Evolutionary conservation across 1,284 basidiomycete species (phyloP), one percentile per base, ranked within the genome.

Genomic region (Trametes versicolor): DNA sequence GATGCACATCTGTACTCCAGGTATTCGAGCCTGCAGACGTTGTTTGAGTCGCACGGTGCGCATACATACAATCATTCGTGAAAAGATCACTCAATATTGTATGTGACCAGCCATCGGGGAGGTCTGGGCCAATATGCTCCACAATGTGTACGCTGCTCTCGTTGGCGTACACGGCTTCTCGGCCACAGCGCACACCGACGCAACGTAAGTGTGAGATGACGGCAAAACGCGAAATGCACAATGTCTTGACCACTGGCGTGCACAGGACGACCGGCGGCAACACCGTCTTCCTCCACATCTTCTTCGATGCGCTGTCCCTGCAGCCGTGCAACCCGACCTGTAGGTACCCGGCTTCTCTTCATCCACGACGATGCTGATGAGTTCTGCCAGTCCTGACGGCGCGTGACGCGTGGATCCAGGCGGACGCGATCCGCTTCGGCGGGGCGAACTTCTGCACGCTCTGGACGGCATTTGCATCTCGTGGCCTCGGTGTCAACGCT

Each of bases 371-470:
- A 8, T 37, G 17, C 23, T 48, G n/a, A 43, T n/a, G 19, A 13
- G 19, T 7, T 15, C 7, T 29, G 7, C 6, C 27, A 68, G 66
- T 78, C 69, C 58, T 73, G 48, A 70, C 74, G 19, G 79, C 83
- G 4, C 83, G 85, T 56, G 77, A 83, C 64, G 84, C 84, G 4
- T 85, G 82, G 81, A 82, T 86, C 55, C 84, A 85, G 72, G 84
- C 85, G 23, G 85, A 80, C 64, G 70, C 67, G 10, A 78, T 78
- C 66, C 68, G 78, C 12, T 80, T 75, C 64, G 71, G 49, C 27
- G 79, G 79, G 41, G 73, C 77, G 17, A 76, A 79, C 69, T 68
- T 67, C 56, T 81, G 79, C 65, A 65, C 67, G n/a, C 72, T 80
- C 21, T 80, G 76, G 76, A 70, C 51, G 23, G 75, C 72, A n/a